Evolutionary conservation across 225 moss, liverwort and hornwort genomes (phyloP), one percentile per base, ranked within the genome.

Genomic region (Asterella californica): DNA sequence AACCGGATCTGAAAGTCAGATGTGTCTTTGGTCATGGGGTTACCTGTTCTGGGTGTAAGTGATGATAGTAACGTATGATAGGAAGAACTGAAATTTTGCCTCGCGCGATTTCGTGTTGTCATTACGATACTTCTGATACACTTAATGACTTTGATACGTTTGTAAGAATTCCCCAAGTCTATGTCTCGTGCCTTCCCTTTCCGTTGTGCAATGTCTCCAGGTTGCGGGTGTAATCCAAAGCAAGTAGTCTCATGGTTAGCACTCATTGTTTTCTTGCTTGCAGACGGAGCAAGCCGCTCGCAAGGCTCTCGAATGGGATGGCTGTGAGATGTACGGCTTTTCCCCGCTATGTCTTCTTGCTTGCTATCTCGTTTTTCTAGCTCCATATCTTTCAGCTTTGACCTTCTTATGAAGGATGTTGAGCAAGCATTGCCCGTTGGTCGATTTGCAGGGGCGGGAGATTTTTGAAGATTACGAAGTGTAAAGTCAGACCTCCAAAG

Each of bases 381-480:
- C n/a, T 47, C n/a, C 0, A 0, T 27, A 2, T 21, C 9, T 10
- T 48, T 71, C n/a, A n/a, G 9, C 24, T 2, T 46, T 27, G 25
- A 27, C 4, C 0, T n/a, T n/a, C 47, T 29, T 10, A 22, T 37
- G 36, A 36, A 14, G 49, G 27, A 61, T 45, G 33, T 25, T 21
- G 21, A 32, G 32, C 6, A 17, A 5, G 61, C 0, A 36, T 49
- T 34, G 7, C 46, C 10, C 29, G 29, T 29, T 19, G 21, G 5
- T 48, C 37, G 27, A 27, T 54, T 1, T 64, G 79, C 82, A 96
- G 93, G 94, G 93, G 95, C 27, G 99, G 99, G 7, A 90, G 91
- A 1, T 94, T 91, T 66, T 78, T 95, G 52, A 99, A 95, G 76
- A 90, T 99, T 78, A 91, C 89, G 33, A 76, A 84, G 24, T 95